A percentile compares a stretch with the other conserved stretches of the same genome.
Conservation (phyloP, 192 early-diverging fungal genomes). For the Coemansia sp. region DNA sequence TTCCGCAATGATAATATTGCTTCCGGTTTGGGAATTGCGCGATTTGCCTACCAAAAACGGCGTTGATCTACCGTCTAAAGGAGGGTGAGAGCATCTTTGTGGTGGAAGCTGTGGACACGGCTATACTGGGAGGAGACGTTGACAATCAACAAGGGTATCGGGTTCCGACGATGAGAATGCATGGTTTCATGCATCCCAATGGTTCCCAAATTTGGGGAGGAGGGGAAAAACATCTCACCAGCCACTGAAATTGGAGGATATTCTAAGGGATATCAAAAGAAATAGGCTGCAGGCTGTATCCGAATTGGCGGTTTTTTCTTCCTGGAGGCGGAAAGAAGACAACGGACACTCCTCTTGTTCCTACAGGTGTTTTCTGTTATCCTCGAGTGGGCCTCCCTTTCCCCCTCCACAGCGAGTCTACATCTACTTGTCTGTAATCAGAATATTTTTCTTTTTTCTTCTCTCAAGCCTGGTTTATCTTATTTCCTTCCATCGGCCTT, state of each 20-base stretch:
- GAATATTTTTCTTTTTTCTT: neutral
- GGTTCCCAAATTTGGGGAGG: neutral
- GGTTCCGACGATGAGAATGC: neutral
- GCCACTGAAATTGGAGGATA: neutral
- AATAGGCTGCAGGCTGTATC: slow-evolving; percentile 10
- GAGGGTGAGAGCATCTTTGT: no score
- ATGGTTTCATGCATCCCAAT: neutral
- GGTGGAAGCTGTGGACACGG: no score
- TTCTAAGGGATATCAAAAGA: neutral
- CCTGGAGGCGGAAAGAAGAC: neutral
- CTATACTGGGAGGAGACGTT: no score
- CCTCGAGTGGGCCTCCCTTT: neutral
- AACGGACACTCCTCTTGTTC: neutral
- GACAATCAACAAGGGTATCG: neutral
- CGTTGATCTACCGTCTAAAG: no score
- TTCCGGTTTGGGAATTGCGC: no score
- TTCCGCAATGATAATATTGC: no score
- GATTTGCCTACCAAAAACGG: no score
- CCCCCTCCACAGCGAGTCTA: neutral
- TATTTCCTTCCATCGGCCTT: neutral
- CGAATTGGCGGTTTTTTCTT: slow-evolving; percentile 8
- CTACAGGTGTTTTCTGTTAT: neutral
- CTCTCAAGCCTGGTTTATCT: neutral
- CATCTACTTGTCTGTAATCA: neutral
- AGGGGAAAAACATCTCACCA: slow-evolving; percentile 7